Base-by-base conservation (phyloP, 805 yeast species). In the Kockiozyma suomiensis region DNA sequence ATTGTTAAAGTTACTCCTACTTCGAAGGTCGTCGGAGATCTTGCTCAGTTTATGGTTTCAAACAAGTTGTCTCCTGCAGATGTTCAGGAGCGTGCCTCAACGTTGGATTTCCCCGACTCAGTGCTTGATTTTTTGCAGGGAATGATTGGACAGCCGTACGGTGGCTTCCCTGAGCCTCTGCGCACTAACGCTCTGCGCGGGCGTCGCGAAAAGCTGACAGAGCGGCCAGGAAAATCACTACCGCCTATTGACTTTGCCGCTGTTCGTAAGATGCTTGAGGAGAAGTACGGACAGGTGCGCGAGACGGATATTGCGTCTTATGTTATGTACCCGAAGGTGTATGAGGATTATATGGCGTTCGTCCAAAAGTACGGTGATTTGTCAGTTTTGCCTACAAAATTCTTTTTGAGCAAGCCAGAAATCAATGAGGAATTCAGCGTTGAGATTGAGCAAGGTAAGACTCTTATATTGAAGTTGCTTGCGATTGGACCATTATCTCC, bases 131-230 rank as follows among this genome's bases (percentile, higher is more conserved):
- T 94, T 84, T 91, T 94, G 83, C 97, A 94, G 81, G 99, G 99
- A 70, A 83, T 94, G 75, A 94, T 94, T 89, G 99, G 99, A 74
- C 94, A 94, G 68, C 99, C 99, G 72, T 90, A 90, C 74, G 99
- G 99, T 68, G 99, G 99, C 7, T 94, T 94, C 96, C 99, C 99
- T 61, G 99, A 94, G 79, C 99, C 99, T 41, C 81, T 94, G 76
- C 86, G 99, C 79, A 82, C 97, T 41, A 90, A 92, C 75, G 83
- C 94, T 65, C 84, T 94, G 72, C 85, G 85, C 71, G 96, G 92
- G 75, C 91, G 91, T 86, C 88, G 99, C 79, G 85, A 88, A 78
- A 90, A 90, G 78, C 83, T 94, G 76, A 83, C 85, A 64, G 78
- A 81, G 68, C 86, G 99, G 78, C 99, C 99, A 46, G 99, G 99